Base-by-base conservation (phyloP, 768 basidiomycete species). In the Russula dissimulans region DNA sequence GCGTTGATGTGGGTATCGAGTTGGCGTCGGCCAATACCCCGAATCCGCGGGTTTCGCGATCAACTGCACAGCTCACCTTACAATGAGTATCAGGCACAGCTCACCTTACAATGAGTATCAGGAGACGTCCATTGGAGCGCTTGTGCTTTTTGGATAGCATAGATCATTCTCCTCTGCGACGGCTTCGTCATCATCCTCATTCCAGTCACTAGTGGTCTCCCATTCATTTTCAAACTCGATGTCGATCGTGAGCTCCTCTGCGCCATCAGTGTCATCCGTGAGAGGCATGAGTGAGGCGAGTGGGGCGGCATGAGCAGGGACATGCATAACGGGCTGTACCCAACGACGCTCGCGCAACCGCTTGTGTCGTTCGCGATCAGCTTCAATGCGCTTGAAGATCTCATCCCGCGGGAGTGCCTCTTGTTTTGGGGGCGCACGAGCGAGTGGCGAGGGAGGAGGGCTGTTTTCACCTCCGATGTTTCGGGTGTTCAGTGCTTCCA, bases 331-430 rank as follows among this genome's bases (percentile, higher is more conserved):
- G 2, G 86, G 85, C 68, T 91, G 89, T n/a, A 90, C 89, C 93
- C 93, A 95, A 46, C 92, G 83, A 41, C 89, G 82, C 71, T 95
- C 93, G 48, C 92, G 83, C 3, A 95, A 77, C 12, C 93, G 84
- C 73, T 95, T 95, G 68, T 95, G 93, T 63, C 94, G 82, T 67
- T 95, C 93, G 2, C 92, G 78, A 70, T 95, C 93, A 66, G 95
- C 92, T 70, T 95, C 91, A 65, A 95, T 92, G 12, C 91, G 85
- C 60, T 87, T 85, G 68, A 91, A 80, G 32, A 91, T 81, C 54
- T 94, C 91, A n/a, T 75, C 72, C 9, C 81, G 80, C 57, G 68
- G 60, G 43, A 68, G 66, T n/a, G 54, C 56, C 34, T 60, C 51
- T 38, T 72, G 49, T 36, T 64, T 57, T 4, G 71, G 61, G 10